phyloP scores from a whole-genome alignment of 306 rosid genomes.

The Ormosia semicastrata region DNA sequence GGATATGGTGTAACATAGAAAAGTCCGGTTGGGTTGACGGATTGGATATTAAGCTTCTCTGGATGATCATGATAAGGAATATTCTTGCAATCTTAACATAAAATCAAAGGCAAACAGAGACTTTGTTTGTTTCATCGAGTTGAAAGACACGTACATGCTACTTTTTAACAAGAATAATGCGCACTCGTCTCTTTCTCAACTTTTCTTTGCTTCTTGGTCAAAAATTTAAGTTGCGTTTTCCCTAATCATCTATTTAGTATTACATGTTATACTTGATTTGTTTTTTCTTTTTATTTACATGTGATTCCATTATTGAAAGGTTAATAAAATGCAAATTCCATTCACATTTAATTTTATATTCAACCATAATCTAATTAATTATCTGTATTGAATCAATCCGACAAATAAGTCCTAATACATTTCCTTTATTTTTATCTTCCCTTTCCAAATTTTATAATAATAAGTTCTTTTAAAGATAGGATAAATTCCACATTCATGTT shows the following conservation, averaged over 20 bases:
- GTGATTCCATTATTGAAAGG: neutral
- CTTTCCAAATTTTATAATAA: neutral
- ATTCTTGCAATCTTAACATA: neutral
- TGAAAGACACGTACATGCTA: neutral
- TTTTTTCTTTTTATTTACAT: neutral
- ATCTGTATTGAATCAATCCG: neutral
- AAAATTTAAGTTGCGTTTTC: neutral
- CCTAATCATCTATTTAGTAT: neutral
- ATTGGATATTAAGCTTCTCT: neutral
- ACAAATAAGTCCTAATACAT: neutral
- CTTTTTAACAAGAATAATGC: neutral
- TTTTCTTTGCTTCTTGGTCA: neutral
- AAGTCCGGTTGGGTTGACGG: conserved; percentile 15
- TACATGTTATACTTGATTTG: neutral
- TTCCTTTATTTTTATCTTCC: neutral
- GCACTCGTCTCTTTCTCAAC: neutral
- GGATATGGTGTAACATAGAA: neutral
- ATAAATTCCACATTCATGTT: neutral
- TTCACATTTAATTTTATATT: conserved; percentile 15
- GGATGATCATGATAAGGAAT: neutral
- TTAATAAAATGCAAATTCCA: neutral
- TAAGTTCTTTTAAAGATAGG: neutral
- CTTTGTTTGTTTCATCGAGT: neutral
- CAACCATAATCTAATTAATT: neutral
- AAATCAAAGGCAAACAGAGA: neutral